phyloP scores from a whole-genome alignment of 768 basidiomycete genomes.

The Trametes cinnabarina region DNA sequence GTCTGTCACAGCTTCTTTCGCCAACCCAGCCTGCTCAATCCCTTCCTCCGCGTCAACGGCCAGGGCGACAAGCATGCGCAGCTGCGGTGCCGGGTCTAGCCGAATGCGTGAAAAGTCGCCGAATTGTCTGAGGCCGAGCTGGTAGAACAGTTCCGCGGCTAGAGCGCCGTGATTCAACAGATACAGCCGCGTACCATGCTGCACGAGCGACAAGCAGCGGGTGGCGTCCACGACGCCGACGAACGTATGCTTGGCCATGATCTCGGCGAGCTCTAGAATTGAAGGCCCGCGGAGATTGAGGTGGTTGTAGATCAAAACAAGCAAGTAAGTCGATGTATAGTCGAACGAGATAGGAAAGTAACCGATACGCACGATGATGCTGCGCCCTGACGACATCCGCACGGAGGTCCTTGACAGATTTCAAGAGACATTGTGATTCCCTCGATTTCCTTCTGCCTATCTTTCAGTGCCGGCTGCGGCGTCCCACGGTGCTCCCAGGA shows the following conservation, averaged over 20 bases:
- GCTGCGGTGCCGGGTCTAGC: conserved; percentile 77
- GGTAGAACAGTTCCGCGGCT: conserved; percentile 92
- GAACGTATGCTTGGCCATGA: conserved; percentile 84
- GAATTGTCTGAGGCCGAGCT: conserved; percentile 89
- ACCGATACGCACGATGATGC: conserved; percentile 61
- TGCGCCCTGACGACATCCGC: conserved; percentile 54
- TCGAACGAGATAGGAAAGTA: not conserved
- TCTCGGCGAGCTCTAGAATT: conserved; percentile 71
- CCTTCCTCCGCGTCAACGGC: conserved; percentile 73
- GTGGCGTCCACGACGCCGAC: conserved; percentile 85
- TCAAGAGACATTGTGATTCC: conserved; percentile 74
- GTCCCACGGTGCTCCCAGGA: conserved; percentile 41
- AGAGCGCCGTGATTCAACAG: conserved; percentile 83
- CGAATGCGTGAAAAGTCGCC: conserved; percentile 74
- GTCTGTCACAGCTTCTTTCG: conserved; percentile 50
- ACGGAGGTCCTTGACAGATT: conserved; percentile 70
- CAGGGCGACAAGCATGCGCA: conserved; percentile 69
- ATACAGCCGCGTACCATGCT: conserved; percentile 86
- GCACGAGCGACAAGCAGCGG: conserved; percentile 76
- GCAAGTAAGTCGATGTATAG: too few species aligned
- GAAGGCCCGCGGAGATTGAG: not conserved
- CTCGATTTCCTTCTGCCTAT: conserved; percentile 53
- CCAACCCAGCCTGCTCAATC: conserved; percentile 47
- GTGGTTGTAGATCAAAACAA: not conserved
- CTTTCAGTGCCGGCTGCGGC: conserved; percentile 28